Evolutionary conservation across 805 yeast species (phyloP).

Genomic region (Barnettozyma salicaria): DNA sequence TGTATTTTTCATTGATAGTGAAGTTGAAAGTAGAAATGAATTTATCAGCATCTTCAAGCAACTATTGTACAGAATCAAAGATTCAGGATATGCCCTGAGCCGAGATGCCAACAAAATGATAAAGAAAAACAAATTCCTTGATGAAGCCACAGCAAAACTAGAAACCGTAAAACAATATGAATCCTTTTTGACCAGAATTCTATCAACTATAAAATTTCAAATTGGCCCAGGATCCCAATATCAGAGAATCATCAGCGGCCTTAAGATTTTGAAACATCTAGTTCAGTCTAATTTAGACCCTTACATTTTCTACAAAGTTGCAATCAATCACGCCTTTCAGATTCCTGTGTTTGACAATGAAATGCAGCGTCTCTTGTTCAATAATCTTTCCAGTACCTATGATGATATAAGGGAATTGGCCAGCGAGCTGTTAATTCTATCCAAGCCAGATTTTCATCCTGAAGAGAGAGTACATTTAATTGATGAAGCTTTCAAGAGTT

Average conservation of each 20-base stretch:
- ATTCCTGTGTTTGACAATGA: conserved; percentile 35
- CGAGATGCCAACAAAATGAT: conserved; percentile 44
- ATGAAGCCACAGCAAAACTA: conserved; percentile 31
- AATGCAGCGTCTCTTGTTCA: conserved; percentile 46
- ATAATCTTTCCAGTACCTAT: conserved; percentile 61
- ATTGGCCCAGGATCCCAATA: conserved; percentile 53
- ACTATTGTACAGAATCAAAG: conserved; percentile 60
- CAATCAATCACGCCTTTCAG: conserved; percentile 43
- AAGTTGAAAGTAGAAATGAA: conserved; percentile 62
- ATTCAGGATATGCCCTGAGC: conserved; percentile 53
- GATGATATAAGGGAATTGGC: conserved; percentile 66
- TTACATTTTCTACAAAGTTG: conserved; percentile 36
- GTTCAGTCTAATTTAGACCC: conserved; percentile 53
- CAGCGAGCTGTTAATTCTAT: conserved; percentile 36
- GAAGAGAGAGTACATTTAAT: conserved; percentile 14
- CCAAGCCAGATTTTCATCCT: conserved; percentile 14
- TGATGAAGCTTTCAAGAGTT: conserved; percentile 30
- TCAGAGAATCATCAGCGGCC: conserved; percentile 44
- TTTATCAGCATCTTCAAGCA: conserved; percentile 56
- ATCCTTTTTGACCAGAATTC: conserved; percentile 37
- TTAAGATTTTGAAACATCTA: conserved; percentile 40
- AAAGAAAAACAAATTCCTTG: conserved; percentile 31
- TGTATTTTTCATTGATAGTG: conserved; percentile 54
- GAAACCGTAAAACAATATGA: conserved; percentile 29
- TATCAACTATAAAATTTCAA: conserved; percentile 32